Evolutionary conservation across 2,329 filamentous ascomycete species (phyloP).

Genomic region (Davidsoniella eucalypti): DNA sequence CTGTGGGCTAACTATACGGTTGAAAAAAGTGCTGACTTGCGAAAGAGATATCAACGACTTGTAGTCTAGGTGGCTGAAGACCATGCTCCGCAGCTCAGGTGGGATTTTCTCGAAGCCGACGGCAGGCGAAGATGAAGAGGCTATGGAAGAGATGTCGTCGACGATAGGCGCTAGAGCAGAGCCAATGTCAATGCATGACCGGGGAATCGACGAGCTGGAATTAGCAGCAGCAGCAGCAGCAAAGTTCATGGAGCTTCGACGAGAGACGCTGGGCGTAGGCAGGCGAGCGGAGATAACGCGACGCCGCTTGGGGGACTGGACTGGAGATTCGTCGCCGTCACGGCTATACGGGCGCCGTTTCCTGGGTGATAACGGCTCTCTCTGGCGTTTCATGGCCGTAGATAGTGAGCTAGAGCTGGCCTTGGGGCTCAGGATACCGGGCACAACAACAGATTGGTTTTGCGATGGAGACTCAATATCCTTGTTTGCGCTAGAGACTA

Average conservation of each 20-base stretch:
- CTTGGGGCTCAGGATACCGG: slow-evolving; percentile 7
- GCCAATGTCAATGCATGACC: slow-evolving; percentile 10
- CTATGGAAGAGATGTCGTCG: background rate
- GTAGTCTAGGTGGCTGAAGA: slow-evolving; percentile 24
- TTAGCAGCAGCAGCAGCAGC: background rate
- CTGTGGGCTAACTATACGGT: slow-evolving; percentile 20
- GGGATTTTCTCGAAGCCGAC: slow-evolving; percentile 21
- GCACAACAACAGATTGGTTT: background rate
- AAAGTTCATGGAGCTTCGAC: slow-evolving; percentile 11
- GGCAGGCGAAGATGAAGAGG: background rate
- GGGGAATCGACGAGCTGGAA: slow-evolving; percentile 5
- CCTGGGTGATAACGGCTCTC: background rate
- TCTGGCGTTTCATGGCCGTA: background rate
- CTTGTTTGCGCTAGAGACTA: background rate
- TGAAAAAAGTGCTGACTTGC: slow-evolving; percentile 21
- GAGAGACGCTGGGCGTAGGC: slow-evolving; percentile 10
- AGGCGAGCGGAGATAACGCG: slow-evolving; percentile 8
- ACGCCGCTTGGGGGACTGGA: slow-evolving; percentile 8
- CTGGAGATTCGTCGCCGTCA: slow-evolving; percentile 5
- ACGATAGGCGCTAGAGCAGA: slow-evolving; percentile 9
- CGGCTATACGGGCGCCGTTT: slow-evolving; percentile 2
- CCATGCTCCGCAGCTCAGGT: slow-evolving; percentile 19
- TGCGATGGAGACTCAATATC: background rate
- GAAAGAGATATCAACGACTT: slow-evolving; percentile 26
- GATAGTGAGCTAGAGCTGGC: slow-evolving; percentile 5